Evolutionary conservation across 371 early-diverging fungal genomes (phyloP), one percentile per base, ranked within the genome.

Genomic region (Mucor racemosus): DNA sequence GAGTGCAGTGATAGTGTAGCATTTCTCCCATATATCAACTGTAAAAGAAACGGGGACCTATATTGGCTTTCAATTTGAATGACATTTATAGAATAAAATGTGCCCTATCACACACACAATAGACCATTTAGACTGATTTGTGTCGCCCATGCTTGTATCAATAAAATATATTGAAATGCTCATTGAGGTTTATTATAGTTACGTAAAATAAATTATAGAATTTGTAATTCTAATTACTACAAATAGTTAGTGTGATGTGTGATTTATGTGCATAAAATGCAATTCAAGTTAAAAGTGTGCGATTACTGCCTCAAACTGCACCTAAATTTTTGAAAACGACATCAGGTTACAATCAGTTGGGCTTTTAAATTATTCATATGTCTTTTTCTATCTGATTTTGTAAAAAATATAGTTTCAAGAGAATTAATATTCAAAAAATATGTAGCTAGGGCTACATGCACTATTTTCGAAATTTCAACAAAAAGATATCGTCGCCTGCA

Each of bases 401-500:
- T 26, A 26, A 26, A 26, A 26, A 26, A 26, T 26, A 26, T 26
- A 26, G 26, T 26, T 26, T 26, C 3, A 3, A 3, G 3, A 26
- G 1, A 26, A 26, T 26, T 26, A 26, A 26, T 3, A 26, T 1
- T 1, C 26, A 26, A 26, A 26, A 1, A 26, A 26, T 26, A 3
- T 26, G 3, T 26, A 26, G 1, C 26, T n/a, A n/a, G 3, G 26
- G 14, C 61, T 61, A 61, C 48, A 46, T 19, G 9, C 61, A 61
- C 61, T 21, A 48, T 19, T n/a, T 19, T 31, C 4, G 0, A 11
- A 0, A 34, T 6, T 0, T n/a, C 13, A 48, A 5, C 13, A 57
- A 64, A 64, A 36, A 58, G 14, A 65, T 61, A 40, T 65, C 65
- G 65, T 65, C 65, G 48, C 65, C 65, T 65, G 65, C 65, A 65